Evolutionary conservation across 2,329 filamentous ascomycete genomes (phyloP), one percentile per base, ranked within the genome.

Genomic region (Aspergillus alliaceus): DNA sequence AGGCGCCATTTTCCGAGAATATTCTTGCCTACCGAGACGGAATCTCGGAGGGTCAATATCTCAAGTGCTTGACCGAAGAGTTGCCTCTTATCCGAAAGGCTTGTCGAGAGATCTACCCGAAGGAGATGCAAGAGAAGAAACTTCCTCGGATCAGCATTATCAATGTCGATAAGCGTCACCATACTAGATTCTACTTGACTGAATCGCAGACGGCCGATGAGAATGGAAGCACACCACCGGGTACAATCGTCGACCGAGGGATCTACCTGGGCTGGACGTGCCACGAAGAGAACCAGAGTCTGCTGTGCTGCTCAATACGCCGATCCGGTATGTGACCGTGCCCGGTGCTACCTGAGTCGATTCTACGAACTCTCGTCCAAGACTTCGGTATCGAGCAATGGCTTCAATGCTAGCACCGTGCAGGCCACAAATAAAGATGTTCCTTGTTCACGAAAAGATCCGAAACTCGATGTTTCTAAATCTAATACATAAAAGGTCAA

Each of bases 1-100:
- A 77, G 0, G 62, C 68, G 0, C 63, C 60, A 0, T 75, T 88
- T 0, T 91, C 91, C 0, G 78, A 84, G 8, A 90, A 90, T 64
- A 88, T 96, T 40, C 75, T 97, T 54, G 84, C 96, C 35, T 97
- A 90, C 77, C 87, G 92, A 24, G 92, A 96, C 64, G 93, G 92
- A 40, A 90, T 96, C 0, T 93, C 90, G 0, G 92, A 96, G 64
- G 87, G 90, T 0, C 91, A 96, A 62, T 96, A 91, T 70, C 61
- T 78, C 0, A 78, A 83, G 40, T 87, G 96, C 0, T 74, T 93
- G 0, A 74, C 82, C 0, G 58, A 81, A 0, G 92, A 96, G 71
- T 78, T 95, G 1, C 63, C 64, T 1, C 50, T 57, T 2, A 51
- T 77, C 11, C 58, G 85, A 2, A 73, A 79, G 6, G 90, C 90